Conservation (phyloP, 495 filamentous ascomycete species). For the Hypoxylon cercidicola region DNA sequence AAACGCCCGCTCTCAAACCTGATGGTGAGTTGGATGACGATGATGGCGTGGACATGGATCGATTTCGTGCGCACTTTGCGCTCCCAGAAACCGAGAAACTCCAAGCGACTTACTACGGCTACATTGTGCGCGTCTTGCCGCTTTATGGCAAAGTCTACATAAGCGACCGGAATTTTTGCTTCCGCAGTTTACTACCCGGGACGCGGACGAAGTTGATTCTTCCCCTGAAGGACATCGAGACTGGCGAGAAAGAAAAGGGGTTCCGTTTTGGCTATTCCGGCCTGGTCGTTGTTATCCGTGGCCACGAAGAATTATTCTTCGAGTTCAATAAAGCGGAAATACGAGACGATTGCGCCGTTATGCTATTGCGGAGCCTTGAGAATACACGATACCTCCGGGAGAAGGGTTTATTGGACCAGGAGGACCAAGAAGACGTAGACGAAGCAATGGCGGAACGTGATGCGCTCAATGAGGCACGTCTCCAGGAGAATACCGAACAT, state of each 20-base stretch:
- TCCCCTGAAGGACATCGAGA: constrained; percentile 91
- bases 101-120: constrained; percentile 91
- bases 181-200: constrained; percentile 88
- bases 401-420: constrained; percentile 72
- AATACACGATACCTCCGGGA: constrained; percentile 76
- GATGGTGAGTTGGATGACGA: constrained; percentile 67
- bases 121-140: constrained; percentile 86
- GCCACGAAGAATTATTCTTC: constrained; percentile 97
- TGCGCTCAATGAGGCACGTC: constrained; percentile 80
- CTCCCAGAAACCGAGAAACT: constrained; percentile 84
- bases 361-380: constrained; percentile 79
- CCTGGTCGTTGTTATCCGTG: constrained; percentile 88
- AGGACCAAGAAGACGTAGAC: constrained; percentile 76
- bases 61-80: constrained; percentile 91
- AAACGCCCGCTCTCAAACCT: constrained; percentile 72
- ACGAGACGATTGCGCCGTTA: constrained; percentile 89
- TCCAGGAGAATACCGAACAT: constrained; percentile 67
- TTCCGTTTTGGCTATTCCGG: constrained; percentile 93
- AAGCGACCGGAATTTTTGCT: constrained; percentile 89
- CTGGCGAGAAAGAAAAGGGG: constrained; percentile 93
- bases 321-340: constrained; percentile 82
- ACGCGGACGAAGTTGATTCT: constrained; percentile 94
- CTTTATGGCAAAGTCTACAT: constrained; percentile 98
- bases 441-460: constrained; percentile 84
- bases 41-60: constrained; percentile 73